These are phyloP conservation scores for Ananas comosus DNA, from an alignment of 176 grass and related monocot species.

Conservation along the genomic window DNA sequence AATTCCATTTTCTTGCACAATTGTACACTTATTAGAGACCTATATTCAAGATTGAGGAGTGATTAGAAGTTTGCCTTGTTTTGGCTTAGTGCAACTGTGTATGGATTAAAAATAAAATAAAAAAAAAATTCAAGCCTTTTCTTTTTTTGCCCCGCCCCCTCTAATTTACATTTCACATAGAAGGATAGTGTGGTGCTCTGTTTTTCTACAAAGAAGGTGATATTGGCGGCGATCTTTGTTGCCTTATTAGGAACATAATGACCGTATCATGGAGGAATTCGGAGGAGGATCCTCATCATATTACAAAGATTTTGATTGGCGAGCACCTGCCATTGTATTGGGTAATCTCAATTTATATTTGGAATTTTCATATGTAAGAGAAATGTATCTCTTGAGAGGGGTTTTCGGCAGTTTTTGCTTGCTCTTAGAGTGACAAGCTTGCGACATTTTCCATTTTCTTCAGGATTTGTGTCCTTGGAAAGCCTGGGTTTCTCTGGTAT, in stretches of 20 bases:
- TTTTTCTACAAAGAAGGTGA: neutral
- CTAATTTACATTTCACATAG: no score
- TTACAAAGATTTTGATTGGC: neutral
- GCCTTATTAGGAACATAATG: neutral
- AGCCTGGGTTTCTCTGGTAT: slow-evolving; percentile 48
- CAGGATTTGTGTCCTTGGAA: slow-evolving; percentile 52
- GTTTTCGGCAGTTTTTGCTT: neutral
- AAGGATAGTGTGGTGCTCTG: neutral
- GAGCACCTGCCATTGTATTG: neutral
- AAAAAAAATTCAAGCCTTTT: no score
- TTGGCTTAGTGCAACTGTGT: no score
- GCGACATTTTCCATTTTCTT: neutral
- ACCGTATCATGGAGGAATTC: neutral
- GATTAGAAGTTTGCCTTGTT: no score
- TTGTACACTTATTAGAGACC: no score
- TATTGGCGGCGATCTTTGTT: neutral
- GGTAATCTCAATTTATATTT: neutral
- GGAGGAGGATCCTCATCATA: neutral
- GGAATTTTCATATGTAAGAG: neutral
- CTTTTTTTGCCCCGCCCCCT: no score
- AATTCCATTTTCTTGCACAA: no score
- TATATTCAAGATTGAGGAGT: no score
- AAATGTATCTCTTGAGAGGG: neutral
- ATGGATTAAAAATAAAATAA: no score
- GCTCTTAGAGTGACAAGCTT: neutral